phyloP scores from a whole-genome alignment of 352 stramenopile species.

The Lagenidium giganteum region DNA sequence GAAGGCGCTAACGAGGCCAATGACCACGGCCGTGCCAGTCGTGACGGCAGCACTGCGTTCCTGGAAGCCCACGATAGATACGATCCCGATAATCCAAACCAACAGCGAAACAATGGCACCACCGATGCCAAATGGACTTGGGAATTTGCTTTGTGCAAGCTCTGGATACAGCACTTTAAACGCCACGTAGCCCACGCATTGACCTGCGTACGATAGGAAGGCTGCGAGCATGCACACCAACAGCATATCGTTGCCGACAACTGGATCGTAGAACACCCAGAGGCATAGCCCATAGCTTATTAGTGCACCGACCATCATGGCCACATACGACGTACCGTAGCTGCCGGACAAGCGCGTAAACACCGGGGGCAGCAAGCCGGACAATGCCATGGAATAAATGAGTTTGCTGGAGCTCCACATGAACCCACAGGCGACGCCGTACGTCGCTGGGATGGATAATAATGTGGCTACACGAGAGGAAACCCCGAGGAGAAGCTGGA shows the following conservation, averaged over 20 bases:
- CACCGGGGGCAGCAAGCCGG: slow-evolving; percentile 6
- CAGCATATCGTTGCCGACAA: slow-evolving; percentile 9
- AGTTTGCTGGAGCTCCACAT: slow-evolving; percentile 24
- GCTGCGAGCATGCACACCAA: slow-evolving; percentile 12
- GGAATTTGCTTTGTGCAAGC: slow-evolving; percentile 9
- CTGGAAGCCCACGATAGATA: slow-evolving; percentile 12
- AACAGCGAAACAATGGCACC: slow-evolving; percentile 8
- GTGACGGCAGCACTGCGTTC: slow-evolving; percentile 1
- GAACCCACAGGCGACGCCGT: slow-evolving; percentile 24
- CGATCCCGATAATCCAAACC: slow-evolving; percentile 9
- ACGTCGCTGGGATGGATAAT: slow-evolving; percentile 24
- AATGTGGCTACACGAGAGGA: slow-evolving; percentile 4
- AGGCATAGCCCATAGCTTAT: slow-evolving; percentile 18
- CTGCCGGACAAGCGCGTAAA: not conserved
- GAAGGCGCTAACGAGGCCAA: slow-evolving; percentile 1
- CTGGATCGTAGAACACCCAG: slow-evolving; percentile 10
- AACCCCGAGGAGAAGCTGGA: slow-evolving; percentile 3
- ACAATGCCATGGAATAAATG: slow-evolving; percentile 21
- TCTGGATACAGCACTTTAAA: slow-evolving; percentile 14
- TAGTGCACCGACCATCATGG: not conserved
- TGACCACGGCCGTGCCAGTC: no score
- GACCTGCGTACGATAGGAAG: slow-evolving; percentile 16
- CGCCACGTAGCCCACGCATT: slow-evolving; percentile 28
- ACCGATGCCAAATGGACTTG: slow-evolving; percentile 11
- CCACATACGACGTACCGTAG: slow-evolving; percentile 2